Conservation (phyloP, 352 stramenopile species). For the Phytophthora kernoviae region DNA sequence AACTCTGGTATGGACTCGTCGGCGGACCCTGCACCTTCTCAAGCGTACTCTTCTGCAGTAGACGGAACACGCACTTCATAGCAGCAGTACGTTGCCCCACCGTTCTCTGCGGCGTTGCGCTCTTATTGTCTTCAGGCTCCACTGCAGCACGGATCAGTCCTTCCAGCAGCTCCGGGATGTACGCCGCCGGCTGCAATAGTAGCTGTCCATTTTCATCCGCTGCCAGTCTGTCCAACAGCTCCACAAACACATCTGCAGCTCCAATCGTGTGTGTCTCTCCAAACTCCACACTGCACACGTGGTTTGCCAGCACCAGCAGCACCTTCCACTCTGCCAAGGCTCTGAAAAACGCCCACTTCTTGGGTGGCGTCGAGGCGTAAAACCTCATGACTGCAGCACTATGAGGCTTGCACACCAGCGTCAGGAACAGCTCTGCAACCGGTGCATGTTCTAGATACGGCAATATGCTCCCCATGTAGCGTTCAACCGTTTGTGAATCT, state of each 20-base stretch:
- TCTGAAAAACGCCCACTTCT: constrained; percentile 91
- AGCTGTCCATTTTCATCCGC: constrained; percentile 90
- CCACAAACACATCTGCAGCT: constrained; percentile 88
- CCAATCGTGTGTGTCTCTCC: constrained; percentile 75
- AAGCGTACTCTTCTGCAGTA: constrained; percentile 76
- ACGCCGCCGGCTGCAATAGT: constrained; percentile 83
- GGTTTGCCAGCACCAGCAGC: constrained; percentile 80
- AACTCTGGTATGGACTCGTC: constrained; percentile 86
- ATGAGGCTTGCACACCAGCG: constrained; percentile 87
- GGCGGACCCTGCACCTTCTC: constrained; percentile 81
- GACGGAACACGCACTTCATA: constrained; percentile 83
- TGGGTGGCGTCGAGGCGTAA: constrained; percentile 68
- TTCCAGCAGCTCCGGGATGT: constrained; percentile 85
- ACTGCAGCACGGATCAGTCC: constrained; percentile 75
- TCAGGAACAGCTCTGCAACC: constrained; percentile 88
- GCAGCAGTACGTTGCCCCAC: constrained; percentile 77
- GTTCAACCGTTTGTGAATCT: constrained; percentile 59
- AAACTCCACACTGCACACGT: constrained; percentile 73
- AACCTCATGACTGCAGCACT: constrained; percentile 70
- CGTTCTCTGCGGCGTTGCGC: constrained; percentile 25
- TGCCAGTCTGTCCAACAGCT: constrained; percentile 86
- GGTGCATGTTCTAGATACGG: constrained; percentile 78
- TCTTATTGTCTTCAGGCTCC: constrained; percentile 35
- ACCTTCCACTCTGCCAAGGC: constrained; percentile 89
- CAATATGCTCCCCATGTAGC: constrained; percentile 89